Evolutionary conservation across 106 monocot genomes (phyloP).

Genomic region (Xerophyta viscosa): DNA sequence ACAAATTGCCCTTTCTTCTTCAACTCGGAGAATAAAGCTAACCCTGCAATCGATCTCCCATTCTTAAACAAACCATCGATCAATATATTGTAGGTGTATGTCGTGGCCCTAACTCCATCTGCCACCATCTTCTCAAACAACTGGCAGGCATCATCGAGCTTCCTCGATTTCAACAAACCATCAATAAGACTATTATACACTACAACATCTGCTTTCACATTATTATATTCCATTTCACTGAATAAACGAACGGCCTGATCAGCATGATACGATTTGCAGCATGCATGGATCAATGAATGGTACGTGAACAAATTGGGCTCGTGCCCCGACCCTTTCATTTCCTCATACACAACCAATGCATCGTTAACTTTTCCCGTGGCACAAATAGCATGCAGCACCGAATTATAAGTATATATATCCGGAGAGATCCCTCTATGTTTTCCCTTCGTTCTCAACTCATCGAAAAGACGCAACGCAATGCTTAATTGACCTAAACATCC

Average conservation of each 20-base stretch:
- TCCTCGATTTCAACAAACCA: constrained; percentile 73
- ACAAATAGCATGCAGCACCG: constrained; percentile 43
- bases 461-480: constrained; percentile 56
- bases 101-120: constrained; percentile 52
- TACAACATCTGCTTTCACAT: constrained; percentile 34
- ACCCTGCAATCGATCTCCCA: constrained; percentile 44
- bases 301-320: constrained; percentile 67
- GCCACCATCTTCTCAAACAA: constrained; percentile 85
- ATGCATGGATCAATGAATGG: constrained; percentile 46
- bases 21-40: constrained; percentile 53
- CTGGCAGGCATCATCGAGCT: constrained; percentile 59
- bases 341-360: constrained; percentile 45
- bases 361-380: constrained; percentile 36
- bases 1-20: constrained; percentile 87
- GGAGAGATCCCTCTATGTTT: constrained; percentile 11
- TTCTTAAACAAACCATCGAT: constrained; percentile 85
- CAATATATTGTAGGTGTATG: constrained; percentile 67
- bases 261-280: constrained; percentile 42
- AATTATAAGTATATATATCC: constrained; percentile 80
- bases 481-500: constrained; percentile 40
- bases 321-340: constrained; percentile 59
- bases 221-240: constrained; percentile 46
- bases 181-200: constrained; percentile 70
- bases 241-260: constrained; percentile 61
- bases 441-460: constrained; percentile 50